phyloP scores from a whole-genome alignment of 495 filamentous ascomycete genomes.

The Tuber umbilicatum region DNA sequence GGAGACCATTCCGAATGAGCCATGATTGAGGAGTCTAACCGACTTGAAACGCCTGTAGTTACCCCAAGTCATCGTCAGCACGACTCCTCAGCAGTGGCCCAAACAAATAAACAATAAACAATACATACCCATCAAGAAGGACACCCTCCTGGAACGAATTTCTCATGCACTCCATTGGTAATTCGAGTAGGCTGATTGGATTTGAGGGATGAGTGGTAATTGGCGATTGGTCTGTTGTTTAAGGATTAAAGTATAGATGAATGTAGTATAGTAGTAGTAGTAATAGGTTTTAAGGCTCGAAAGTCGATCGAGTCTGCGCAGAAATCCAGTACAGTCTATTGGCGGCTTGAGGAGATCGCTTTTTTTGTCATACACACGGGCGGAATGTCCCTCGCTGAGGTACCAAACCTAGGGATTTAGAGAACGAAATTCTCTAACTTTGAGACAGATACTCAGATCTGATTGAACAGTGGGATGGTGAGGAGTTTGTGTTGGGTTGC shows the following conservation, averaged over 20 bases:
- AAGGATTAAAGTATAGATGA: constrained; percentile 41
- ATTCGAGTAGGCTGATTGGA: constrained; percentile 11
- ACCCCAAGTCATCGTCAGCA: constrained; percentile 19
- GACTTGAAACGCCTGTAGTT: constrained; percentile 66
- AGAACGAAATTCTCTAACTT: constrained; percentile 29
- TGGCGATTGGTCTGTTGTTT: constrained; percentile 28
- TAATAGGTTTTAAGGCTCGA: constrained; percentile 27
- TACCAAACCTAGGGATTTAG: constrained; percentile 38
- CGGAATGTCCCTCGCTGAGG: constrained; percentile 41
- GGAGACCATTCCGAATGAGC: constrained; percentile 97
- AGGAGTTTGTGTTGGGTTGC: constrained; percentile 21
- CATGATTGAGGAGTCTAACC: constrained; percentile 90
- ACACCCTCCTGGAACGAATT: constrained; percentile 65
- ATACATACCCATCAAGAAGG: constrained; percentile 58
- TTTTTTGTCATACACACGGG: constrained; percentile 40
- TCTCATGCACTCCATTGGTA: constrained; percentile 70
- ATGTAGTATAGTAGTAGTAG: constrained; percentile 34
- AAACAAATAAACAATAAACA: constrained; percentile 8
- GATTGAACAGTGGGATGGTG: constrained; percentile 17
- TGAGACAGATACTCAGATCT: constrained; percentile 31
- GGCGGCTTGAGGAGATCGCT: constrained; percentile 20
- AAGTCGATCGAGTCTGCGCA: constrained; percentile 40
- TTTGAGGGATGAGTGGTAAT: constrained; percentile 34
- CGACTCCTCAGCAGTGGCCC: constrained; percentile 14
- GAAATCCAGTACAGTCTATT: constrained; percentile 40